phyloP scores from a whole-genome alignment of 2,329 filamentous ascomycete genomes.

The Arthrobotrys conoides region DNA sequence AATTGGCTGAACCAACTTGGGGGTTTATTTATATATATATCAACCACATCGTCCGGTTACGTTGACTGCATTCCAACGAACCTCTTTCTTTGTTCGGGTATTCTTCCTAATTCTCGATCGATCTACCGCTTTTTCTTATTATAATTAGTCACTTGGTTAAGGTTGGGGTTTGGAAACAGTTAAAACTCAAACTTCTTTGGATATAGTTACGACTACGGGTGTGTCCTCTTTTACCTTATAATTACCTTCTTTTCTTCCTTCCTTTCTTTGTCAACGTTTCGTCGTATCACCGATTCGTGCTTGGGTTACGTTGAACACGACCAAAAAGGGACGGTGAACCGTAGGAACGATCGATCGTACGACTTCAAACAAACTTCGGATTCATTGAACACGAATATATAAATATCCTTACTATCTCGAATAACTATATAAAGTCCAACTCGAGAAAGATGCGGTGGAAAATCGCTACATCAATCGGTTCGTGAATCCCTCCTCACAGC shows the following conservation, averaged over 20 bases:
- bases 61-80: neutral
- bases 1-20: neutral
- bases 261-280: neutral
- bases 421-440: neutral
- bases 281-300: slow-evolving; percentile 8
- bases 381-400: slow-evolving; percentile 9
- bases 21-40: slow-evolving; percentile 31
- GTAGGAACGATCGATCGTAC: neutral
- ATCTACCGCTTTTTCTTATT: neutral
- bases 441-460: slow-evolving; percentile 28
- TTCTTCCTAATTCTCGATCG: too few species aligned
- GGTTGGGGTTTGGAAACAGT: neutral
- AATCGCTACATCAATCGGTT: slow-evolving; percentile 28
- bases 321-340: neutral
- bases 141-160: neutral
- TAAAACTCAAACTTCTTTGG: neutral
- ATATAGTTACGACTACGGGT: too few species aligned
- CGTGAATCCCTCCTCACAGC: slow-evolving; percentile 8
- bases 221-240: neutral
- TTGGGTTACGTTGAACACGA: slow-evolving; percentile 11
- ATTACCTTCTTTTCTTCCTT: neutral
- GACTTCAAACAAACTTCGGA: neutral
- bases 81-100: neutral
- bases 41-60: slow-evolving; percentile 18
- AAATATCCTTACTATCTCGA: slow-evolving; percentile 1